Conservation (phyloP, 2,329 filamentous ascomycete genomes). For the Colletotrichum sp. region DNA sequence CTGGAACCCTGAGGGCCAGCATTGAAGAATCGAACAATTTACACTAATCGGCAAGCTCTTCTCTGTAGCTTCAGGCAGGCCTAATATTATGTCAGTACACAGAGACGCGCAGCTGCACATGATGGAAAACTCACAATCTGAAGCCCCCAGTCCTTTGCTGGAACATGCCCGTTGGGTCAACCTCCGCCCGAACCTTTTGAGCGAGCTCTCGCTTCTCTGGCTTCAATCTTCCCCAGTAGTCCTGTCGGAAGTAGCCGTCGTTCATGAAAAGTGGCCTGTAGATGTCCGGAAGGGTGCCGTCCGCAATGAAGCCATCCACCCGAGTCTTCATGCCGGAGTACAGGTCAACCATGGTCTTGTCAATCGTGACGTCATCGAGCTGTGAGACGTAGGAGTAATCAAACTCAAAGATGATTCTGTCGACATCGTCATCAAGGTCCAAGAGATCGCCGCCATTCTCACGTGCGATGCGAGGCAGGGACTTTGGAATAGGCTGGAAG, state of each 20-base stretch:
- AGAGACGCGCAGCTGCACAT: neutral
- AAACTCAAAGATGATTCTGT: constrained; percentile 47
- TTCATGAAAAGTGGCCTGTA: constrained; percentile 50
- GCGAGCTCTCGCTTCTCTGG: constrained; percentile 39
- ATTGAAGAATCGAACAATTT: neutral
- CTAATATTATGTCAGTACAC: neutral
- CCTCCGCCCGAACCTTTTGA: constrained; percentile 32
- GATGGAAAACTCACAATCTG: constrained; percentile 30
- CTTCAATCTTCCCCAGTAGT: constrained; percentile 45
- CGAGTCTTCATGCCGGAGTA: constrained; percentile 36
- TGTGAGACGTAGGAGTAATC: constrained; percentile 43
- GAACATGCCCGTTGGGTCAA: constrained; percentile 44
- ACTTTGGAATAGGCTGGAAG: constrained; percentile 43
- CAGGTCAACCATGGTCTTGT: constrained; percentile 38
- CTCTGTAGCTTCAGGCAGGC: neutral
- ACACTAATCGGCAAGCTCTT: neutral
- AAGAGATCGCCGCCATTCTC: constrained; percentile 42
- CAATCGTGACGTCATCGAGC: constrained; percentile 33
- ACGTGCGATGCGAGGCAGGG: constrained; percentile 33
- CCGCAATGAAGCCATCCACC: constrained; percentile 34
- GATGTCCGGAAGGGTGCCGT: constrained; percentile 36
- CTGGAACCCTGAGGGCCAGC: neutral
- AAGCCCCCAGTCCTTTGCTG: constrained; percentile 44
- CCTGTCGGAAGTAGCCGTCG: constrained; percentile 45
- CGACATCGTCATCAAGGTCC: constrained; percentile 40